Conservation (phyloP, 2,329 filamentous ascomycete species). For the Chrysoporthe cubensis region DNA sequence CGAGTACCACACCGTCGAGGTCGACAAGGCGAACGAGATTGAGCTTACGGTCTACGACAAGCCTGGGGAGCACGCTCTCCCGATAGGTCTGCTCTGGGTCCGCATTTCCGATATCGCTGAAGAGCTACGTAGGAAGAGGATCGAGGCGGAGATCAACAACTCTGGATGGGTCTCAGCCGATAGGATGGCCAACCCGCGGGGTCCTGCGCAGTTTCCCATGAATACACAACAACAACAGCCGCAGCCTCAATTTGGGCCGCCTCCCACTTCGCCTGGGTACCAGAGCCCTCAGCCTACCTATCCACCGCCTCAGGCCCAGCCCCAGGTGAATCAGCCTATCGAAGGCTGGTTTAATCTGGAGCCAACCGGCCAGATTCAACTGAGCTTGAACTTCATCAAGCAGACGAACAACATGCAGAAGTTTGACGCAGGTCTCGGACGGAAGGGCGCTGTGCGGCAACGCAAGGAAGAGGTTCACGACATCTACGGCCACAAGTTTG, state of each 20-base stretch:
- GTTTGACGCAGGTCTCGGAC: constrained; percentile 87
- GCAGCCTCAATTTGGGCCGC: constrained; percentile 48
- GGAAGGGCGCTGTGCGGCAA: constrained; percentile 95
- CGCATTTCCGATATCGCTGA: constrained; percentile 96
- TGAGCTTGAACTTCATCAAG: constrained; percentile 91
- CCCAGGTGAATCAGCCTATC: constrained; percentile 65
- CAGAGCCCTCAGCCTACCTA: constrained; percentile 34
- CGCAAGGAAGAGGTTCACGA: constrained; percentile 98
- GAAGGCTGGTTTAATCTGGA: constrained; percentile 98
- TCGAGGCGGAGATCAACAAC: constrained; percentile 92
- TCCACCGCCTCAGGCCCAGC: constrained; percentile 46
- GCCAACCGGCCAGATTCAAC: constrained; percentile 87
- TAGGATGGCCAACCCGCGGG: constrained; percentile 72
- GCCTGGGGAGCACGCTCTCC: constrained; percentile 84
- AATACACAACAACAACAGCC: constrained; percentile 44
- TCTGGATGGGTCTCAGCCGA: constrained; percentile 98
- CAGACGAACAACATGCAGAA: constrained; percentile 81
- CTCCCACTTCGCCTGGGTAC: constrained; percentile 47
- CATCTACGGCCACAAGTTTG: constrained; percentile 99
- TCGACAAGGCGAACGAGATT: constrained; percentile 98
- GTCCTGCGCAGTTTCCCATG: constrained; percentile 63
- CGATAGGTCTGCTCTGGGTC: constrained; percentile 95
- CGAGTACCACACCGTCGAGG: constrained; percentile 88
- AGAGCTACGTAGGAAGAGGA: constrained; percentile 95
- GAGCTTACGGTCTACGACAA: constrained; percentile 98